phyloP scores from a whole-genome alignment of 345 rosid species.

The Dipteronia dyeriana region DNA sequence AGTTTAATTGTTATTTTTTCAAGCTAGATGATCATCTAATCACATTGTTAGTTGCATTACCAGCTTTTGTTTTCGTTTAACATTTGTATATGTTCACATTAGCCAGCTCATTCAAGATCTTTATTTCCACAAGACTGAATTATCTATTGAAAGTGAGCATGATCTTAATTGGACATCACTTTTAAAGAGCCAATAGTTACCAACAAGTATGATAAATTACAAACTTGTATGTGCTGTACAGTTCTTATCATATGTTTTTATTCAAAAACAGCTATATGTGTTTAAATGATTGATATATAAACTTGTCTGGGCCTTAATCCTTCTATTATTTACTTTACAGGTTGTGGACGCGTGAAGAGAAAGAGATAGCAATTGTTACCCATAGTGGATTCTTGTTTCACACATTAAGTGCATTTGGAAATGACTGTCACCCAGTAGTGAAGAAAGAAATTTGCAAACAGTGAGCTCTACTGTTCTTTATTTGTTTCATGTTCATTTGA shows the following conservation, averaged over 20 bases:
- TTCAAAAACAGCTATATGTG: neutral
- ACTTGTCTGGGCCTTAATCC: neutral
- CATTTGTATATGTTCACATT: neutral
- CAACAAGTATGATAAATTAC: neutral
- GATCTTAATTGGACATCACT: neutral
- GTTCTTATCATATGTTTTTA: neutral
- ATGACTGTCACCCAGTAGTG: conserved; percentile 76
- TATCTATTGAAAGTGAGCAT: neutral
- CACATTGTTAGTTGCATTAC: conserved; percentile 3
- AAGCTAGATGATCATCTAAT: neutral
- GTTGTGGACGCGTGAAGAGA: conserved; percentile 96
- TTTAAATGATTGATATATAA: neutral
- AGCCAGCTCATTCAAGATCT: conserved; percentile 4
- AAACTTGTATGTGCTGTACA: neutral
- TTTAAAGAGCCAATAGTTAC: neutral
- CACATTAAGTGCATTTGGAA: conserved; percentile 65
- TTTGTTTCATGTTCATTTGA: neutral
- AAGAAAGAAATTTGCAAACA: conserved; percentile 74
- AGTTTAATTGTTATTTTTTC: neutral
- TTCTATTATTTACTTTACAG: conserved; percentile 38
- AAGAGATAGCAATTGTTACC: conserved; percentile 96
- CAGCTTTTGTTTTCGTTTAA: neutral
- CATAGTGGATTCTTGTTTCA: conserved; percentile 94
- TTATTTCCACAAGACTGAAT: neutral
- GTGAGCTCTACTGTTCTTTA: conserved; percentile 42